Percentiles rank a stretch among this genome's conserved stretches.
phyloP scores from a whole-genome alignment of 352 stramenopile genomes.

The Globisporangium lucens region DNA sequence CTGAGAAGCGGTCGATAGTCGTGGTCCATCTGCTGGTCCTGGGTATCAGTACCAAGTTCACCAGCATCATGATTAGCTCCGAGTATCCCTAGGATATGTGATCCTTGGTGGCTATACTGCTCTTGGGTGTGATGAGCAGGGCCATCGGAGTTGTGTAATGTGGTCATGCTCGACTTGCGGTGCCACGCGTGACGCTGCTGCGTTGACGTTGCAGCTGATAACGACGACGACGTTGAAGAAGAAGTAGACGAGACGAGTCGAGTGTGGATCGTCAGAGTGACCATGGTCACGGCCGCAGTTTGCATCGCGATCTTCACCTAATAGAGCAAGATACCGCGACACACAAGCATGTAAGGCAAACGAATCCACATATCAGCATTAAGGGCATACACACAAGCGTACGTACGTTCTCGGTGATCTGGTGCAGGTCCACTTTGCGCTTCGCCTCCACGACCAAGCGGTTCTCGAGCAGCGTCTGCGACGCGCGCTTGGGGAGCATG shows the following conservation, averaged over 20 bases:
- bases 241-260: slow-evolving; percentile 8
- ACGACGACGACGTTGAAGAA: no score
- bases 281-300: slow-evolving; percentile 21
- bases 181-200: not conserved
- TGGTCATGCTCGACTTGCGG: slow-evolving; percentile 13
- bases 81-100: not conserved
- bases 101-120: not conserved
- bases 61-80: not conserved
- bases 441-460: slow-evolving; percentile 66
- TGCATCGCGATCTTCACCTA: slow-evolving; percentile 52
- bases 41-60: not conserved
- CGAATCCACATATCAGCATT: not conserved
- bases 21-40: not conserved
- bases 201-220: not conserved
- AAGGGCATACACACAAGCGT: no score
- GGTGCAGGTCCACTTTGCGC: slow-evolving; percentile 40
- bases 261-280: slow-evolving; percentile 15
- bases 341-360: not conserved
- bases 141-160: slow-evolving; percentile 17
- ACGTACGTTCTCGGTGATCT: slow-evolving; percentile 43
- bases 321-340: not conserved
- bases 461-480: slow-evolving; percentile 46
- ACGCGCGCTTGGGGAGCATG: slow-evolving; percentile 38
- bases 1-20: slow-evolving; percentile 9
- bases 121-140: not conserved